Evolutionary conservation across 495 filamentous ascomycete genomes (phyloP), one percentile per base, ranked within the genome.

Genomic region (Podospora comata): DNA sequence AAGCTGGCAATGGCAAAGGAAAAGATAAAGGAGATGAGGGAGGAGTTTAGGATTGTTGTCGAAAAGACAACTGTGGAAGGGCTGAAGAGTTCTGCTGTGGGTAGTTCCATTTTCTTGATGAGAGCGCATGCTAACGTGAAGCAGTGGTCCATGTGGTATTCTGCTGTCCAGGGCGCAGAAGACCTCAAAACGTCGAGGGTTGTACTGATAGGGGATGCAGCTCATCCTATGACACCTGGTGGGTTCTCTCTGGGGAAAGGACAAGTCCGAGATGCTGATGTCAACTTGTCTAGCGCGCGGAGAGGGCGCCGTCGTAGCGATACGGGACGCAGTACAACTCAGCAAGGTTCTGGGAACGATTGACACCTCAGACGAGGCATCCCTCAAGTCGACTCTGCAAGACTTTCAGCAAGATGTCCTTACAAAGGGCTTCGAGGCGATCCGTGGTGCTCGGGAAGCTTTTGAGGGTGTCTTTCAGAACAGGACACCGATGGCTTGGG

Each of bases 161-260:
- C 73, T 23, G 78, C 77, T 15, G 55, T 63, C 0, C 0, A 11
- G 1, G 39, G 39, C 9, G 64, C 71, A 16, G 65, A 74, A 4
- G 15, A 67, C 2, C 30, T 69, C 20, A 65, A 76, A 0, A 71
- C 69, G 15, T 80, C 85, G 6, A 68, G 82, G 34, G 77, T 86
- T 0, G 82, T 84, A 0, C 53, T 88, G 26, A 82, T 82, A 9
- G 86, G 87, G 0, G 87, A 89, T 75, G 85, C 87, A 0, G 83
- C 83, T 0, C 87, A 89, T 74, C 80, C 85, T 0, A 88, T 88
- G 85, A 83, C 84, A 1, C 83, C 80, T 23, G 79, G 87, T 88
- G 83, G 71, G 84, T 83, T 6, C 30, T 34, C 0, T 5, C 19
- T 32, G 23, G 16, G 18, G 13, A 19, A 13, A 20, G 62, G 11